These are phyloP conservation scores for Rhinocladiella similis DNA, from an alignment of 2,329 filamentous ascomycete genomes.

Conservation along the genomic window DNA sequence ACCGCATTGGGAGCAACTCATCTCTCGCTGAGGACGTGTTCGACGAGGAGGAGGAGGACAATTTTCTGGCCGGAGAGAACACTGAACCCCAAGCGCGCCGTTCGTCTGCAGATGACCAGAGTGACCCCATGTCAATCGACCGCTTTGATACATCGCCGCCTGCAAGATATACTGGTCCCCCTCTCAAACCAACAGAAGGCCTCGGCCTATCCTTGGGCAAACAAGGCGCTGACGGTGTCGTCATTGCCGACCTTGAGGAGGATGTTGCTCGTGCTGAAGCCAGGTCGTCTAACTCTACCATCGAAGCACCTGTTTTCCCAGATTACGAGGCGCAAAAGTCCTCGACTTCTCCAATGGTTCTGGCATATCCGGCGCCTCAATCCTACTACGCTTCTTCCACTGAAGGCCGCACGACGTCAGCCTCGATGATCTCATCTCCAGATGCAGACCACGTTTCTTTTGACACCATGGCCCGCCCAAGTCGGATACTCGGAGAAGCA, in stretches of 20 bases:
- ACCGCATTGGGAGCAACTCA: constrained; percentile 40
- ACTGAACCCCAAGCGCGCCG: not conserved
- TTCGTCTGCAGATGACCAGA: not conserved
- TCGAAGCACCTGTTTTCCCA: constrained; percentile 24
- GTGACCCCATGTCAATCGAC: constrained; percentile 7
- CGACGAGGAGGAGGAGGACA: constrained; percentile 53
- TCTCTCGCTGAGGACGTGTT: constrained; percentile 49
- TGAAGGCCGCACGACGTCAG: constrained; percentile 38
- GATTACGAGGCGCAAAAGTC: constrained; percentile 37
- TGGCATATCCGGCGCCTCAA: constrained; percentile 40
- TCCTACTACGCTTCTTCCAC: constrained; percentile 40
- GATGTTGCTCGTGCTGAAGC: constrained; percentile 20
- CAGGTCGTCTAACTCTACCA: constrained; percentile 31
- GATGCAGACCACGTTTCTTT: constrained; percentile 43
- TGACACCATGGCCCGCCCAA: constrained; percentile 42
- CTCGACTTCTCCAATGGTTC: constrained; percentile 43
- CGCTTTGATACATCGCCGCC: not conserved
- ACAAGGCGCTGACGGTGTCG: constrained; percentile 20
- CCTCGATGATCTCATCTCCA: constrained; percentile 48
- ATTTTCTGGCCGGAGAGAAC: constrained; percentile 40
- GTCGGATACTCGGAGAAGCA: constrained; percentile 36
- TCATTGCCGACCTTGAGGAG: constrained; percentile 28
- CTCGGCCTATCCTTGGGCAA: constrained; percentile 23
- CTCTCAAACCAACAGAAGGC: constrained; percentile 25
- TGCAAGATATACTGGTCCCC: not conserved